Percentiles rank a stretch among this genome's conserved stretches.
Evolutionary conservation across 495 filamentous ascomycete genomes (phyloP).

Genomic region (Lepraria neglecta): DNA sequence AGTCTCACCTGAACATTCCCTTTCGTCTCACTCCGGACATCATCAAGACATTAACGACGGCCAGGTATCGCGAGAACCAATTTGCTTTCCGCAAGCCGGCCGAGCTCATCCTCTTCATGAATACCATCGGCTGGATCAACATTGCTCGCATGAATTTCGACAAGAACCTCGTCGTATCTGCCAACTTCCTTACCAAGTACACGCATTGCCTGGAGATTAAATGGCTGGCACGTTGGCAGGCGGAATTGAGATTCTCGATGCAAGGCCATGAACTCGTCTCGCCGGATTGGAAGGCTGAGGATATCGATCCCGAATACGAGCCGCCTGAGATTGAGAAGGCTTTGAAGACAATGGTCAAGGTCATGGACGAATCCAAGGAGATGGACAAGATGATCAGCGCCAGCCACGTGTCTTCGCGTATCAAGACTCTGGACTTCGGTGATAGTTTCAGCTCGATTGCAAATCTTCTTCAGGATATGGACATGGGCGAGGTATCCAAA

Average conservation of each 20-base stretch:
- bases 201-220: neutral
- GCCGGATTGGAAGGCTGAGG: neutral
- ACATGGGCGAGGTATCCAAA: neutral
- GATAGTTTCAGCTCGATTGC: slow-evolving; percentile 1
- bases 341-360: slow-evolving; percentile 4
- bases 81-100: slow-evolving; percentile 19
- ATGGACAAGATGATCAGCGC: slow-evolving; percentile 8
- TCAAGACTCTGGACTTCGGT: slow-evolving; percentile 11
- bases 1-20: neutral
- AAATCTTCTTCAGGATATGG: slow-evolving; percentile 4
- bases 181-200: slow-evolving; percentile 1
- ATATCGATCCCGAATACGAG: slow-evolving; percentile 5
- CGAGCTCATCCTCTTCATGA: slow-evolving; percentile 18
- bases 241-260: neutral
- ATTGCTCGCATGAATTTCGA: slow-evolving; percentile 5
- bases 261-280: slow-evolving; percentile 1
- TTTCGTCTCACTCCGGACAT: no score
- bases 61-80: slow-evolving; percentile 17
- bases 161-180: slow-evolving; percentile 6
- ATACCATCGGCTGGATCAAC: slow-evolving; percentile 17
- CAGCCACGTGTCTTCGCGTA: neutral
- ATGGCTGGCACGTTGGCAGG: slow-evolving; percentile 10
- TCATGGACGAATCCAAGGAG: slow-evolving; percentile 5
- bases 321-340: slow-evolving; percentile 9
- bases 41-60: neutral